Percentiles rank a stretch among this genome's conserved stretches.
These are phyloP conservation scores for Trichothecium sympodiale DNA, from an alignment of 2,329 filamentous ascomycete species.

Conservation along the genomic window DNA sequence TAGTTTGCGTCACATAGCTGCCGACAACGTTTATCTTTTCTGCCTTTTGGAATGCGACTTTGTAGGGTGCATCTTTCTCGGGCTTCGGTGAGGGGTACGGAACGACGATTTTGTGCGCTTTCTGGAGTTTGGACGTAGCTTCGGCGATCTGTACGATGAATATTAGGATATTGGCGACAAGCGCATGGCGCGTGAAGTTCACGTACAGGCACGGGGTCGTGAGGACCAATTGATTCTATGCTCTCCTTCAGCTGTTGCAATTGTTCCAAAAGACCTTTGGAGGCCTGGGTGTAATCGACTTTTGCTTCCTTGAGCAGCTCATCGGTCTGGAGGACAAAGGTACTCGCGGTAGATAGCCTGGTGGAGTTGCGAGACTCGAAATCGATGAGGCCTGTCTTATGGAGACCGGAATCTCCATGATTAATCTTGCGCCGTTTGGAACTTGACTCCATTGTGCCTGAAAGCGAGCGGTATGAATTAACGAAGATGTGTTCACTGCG, in stretches of 20 bases:
- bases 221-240: slow-evolving; percentile 38
- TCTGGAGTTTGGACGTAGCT: slow-evolving; percentile 56
- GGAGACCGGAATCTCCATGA: slow-evolving; percentile 23
- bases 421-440: slow-evolving; percentile 39
- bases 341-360: slow-evolving; percentile 34
- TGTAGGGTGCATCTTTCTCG: slow-evolving; percentile 66
- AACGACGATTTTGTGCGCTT: slow-evolving; percentile 56
- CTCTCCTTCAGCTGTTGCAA: slow-evolving; percentile 40
- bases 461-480: slow-evolving; percentile 3
- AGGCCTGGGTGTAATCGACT: slow-evolving; percentile 37
- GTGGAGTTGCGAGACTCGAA: slow-evolving; percentile 28
- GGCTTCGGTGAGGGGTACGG: slow-evolving; percentile 81
- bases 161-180: slow-evolving; percentile 5
- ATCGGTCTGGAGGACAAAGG: slow-evolving; percentile 48
- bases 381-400: slow-evolving; percentile 24
- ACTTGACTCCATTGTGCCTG: slow-evolving; percentile 29
- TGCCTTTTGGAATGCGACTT: slow-evolving; percentile 67
- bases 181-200: not conserved
- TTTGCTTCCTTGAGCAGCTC: slow-evolving; percentile 45
- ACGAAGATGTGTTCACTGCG: not conserved
- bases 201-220: slow-evolving; percentile 39
- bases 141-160: slow-evolving; percentile 45
- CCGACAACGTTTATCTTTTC: slow-evolving; percentile 76
- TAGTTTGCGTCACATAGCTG: slow-evolving; percentile 70
- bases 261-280: slow-evolving; percentile 36